phyloP scores from a whole-genome alignment of 495 filamentous ascomycete genomes.

The Tuber magnatum region DNA sequence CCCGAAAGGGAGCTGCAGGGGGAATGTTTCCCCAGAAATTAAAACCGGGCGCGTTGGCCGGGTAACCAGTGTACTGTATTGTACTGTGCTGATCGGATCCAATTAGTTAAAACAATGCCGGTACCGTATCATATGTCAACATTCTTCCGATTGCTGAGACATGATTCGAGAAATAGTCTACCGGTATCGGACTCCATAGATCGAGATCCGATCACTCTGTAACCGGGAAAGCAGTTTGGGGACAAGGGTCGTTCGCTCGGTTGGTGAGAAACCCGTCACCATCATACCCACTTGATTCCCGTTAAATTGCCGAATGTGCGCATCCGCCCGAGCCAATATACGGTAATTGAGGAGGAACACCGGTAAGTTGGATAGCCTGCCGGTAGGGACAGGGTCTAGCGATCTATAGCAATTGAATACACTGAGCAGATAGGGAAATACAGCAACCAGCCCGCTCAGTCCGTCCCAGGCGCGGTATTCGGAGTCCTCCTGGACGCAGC shows the following conservation, averaged over 20 bases:
- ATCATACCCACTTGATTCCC: not conserved
- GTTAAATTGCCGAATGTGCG: not conserved
- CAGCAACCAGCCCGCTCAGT: not conserved
- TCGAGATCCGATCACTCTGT: not conserved
- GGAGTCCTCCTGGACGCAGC: slow-evolving; percentile 1
- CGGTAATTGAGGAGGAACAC: no score
- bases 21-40: not conserved
- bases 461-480: not conserved
- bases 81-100: no score
- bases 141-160: not conserved
- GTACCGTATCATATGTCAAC: not conserved
- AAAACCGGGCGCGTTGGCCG: not conserved
- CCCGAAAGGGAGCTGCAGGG: not conserved
- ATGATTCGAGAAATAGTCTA: not conserved
- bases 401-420: not conserved
- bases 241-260: not conserved
- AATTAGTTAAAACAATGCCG: no score
- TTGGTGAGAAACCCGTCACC: not conserved
- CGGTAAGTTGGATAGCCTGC: not conserved
- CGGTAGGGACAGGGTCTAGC: not conserved
- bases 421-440: not conserved
- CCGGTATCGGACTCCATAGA: not conserved
- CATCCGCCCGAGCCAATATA: not conserved
- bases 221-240: not conserved
- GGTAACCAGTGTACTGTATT: not conserved